Evolutionary conservation across 1,284 basidiomycete species (phyloP).

Genomic region (Coniferiporia weirii): DNA sequence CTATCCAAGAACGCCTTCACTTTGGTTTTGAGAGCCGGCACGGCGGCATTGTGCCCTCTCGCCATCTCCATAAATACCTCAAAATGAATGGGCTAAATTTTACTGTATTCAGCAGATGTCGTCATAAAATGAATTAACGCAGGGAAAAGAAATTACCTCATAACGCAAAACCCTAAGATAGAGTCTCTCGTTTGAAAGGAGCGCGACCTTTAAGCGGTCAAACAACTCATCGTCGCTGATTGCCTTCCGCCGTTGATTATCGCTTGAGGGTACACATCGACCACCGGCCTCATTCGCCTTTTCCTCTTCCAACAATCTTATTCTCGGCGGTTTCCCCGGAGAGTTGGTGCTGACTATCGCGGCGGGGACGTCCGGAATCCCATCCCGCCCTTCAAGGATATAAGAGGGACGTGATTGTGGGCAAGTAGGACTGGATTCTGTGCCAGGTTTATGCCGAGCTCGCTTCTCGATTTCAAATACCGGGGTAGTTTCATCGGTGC

Average conservation of each 20-base stretch:
- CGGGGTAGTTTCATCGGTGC: constrained; percentile 1
- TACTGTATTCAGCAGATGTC: background rate
- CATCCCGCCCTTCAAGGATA: too few species aligned
- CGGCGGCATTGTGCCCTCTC: constrained; percentile 27
- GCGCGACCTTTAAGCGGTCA: constrained; percentile 35
- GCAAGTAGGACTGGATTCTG: background rate
- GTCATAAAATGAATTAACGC: background rate
- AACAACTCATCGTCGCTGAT: constrained; percentile 36
- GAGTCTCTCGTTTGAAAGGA: constrained; percentile 41
- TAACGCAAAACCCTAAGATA: constrained; percentile 55
- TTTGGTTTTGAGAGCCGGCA: constrained; percentile 34
- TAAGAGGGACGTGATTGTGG: background rate
- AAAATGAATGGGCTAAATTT: constrained; percentile 52
- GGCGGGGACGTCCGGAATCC: background rate
- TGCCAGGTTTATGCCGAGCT: constrained; percentile 1
- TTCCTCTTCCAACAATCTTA: background rate
- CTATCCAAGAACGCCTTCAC: constrained; percentile 53
- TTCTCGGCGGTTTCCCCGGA: background rate
- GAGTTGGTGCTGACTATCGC: background rate
- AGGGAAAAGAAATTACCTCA: constrained; percentile 40
- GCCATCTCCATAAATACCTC: constrained; percentile 44
- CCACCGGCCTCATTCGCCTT: constrained; percentile 18
- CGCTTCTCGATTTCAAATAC: constrained; percentile 2
- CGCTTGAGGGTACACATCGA: background rate
- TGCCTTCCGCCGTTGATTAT: background rate